Evolutionary conservation across 2,329 filamentous ascomycete species (phyloP).

Genomic region (Sclerotinia sclerotiorum): DNA sequence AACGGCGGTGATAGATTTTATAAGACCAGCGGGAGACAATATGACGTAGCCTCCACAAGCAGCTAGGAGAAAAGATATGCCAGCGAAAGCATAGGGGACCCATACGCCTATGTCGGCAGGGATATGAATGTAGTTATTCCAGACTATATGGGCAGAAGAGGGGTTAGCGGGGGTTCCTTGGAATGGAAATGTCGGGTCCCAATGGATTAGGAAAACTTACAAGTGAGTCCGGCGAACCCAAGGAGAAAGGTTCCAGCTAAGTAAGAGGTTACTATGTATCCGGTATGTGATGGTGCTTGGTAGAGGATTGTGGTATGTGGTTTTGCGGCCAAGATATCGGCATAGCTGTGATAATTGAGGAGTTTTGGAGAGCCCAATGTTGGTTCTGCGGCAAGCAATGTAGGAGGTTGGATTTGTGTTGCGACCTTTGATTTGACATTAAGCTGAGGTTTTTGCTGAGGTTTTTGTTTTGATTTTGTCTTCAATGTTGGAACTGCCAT

Average conservation of each 20-base stretch:
- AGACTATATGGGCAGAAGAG: slow-evolving; percentile 29
- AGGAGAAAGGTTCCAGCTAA: slow-evolving; percentile 55
- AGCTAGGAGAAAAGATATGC: slow-evolving; percentile 59
- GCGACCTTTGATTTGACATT: slow-evolving; percentile 12
- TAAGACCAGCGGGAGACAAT: slow-evolving; percentile 56
- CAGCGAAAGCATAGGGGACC: slow-evolving; percentile 57
- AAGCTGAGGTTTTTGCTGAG: slow-evolving; percentile 11
- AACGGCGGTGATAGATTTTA: slow-evolving; percentile 46
- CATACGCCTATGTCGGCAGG: slow-evolving; percentile 55
- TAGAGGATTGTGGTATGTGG: slow-evolving; percentile 61
- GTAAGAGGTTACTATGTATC: slow-evolving; percentile 62
- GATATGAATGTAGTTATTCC: slow-evolving; percentile 49
- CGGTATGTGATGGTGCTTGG: slow-evolving; percentile 62
- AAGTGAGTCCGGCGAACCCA: slow-evolving; percentile 51
- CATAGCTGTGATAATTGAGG: slow-evolving; percentile 47
- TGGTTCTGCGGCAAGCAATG: not conserved
- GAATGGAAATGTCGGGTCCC: no score
- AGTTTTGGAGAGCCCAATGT: not conserved
- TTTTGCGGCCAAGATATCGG: slow-evolving; percentile 55
- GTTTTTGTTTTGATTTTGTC: slow-evolving; percentile 15
- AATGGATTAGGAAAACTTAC: slow-evolving; percentile 29
- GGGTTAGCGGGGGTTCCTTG: not conserved
- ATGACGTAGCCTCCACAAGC: slow-evolving; percentile 61
- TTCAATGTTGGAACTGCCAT: slow-evolving; percentile 8
- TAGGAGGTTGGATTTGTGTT: slow-evolving; percentile 7